Evolutionary conservation across 306 rosid species (phyloP).

Genomic region (Astragalus membranaceus): DNA sequence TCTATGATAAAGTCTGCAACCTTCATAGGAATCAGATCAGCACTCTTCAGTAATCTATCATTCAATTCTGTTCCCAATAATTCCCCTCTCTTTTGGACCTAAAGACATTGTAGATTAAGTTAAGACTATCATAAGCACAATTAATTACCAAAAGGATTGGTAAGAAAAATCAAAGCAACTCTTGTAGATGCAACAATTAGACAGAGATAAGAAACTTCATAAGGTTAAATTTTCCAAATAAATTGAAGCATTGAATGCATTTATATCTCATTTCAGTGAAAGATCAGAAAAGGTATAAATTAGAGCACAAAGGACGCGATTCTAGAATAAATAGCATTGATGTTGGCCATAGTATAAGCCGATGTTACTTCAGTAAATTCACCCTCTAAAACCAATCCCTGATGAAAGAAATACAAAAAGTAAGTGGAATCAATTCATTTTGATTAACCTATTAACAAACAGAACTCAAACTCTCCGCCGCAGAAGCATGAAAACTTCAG

Average conservation of each 20-base stretch:
- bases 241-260: no score
- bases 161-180: no score
- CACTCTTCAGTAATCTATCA: slow-evolving; percentile 36
- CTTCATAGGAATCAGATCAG: slow-evolving; percentile 35
- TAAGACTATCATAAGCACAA: not conserved
- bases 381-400: not conserved
- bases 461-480: no score
- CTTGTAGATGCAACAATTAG: no score
- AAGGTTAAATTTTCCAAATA: no score
- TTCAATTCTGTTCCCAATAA: slow-evolving; percentile 44
- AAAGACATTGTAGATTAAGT: slow-evolving; percentile 15
- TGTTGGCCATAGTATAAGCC: not conserved
- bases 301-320: not conserved
- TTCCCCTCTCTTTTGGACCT: slow-evolving; percentile 62
- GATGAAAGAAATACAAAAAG: not conserved
- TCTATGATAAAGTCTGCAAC: slow-evolving; percentile 45
- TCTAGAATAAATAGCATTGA: slow-evolving; percentile 1
- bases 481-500: no score
- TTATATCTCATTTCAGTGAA: no score
- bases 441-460: no score
- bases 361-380: not conserved
- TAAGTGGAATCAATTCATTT: no score
- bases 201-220: no score
- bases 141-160: not conserved
- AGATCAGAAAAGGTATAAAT: no score